Evolutionary conservation across 139 green algal genomes (phyloP), one percentile per base, ranked within the genome.

Genomic region (Haematococcus lacustris): DNA sequence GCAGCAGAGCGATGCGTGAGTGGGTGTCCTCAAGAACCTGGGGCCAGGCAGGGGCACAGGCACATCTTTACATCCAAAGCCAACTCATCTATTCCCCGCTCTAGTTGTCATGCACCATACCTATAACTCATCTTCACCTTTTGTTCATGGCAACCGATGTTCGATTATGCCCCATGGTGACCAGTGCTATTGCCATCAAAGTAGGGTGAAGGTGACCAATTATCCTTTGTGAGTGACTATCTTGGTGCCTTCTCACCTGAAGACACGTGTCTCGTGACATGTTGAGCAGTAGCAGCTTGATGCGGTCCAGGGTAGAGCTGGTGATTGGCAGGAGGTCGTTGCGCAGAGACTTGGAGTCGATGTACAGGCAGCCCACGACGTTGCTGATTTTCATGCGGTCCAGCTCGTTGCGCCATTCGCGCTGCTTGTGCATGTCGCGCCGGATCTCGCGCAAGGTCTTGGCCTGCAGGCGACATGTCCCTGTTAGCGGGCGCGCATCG

Each of bases 371-470:
- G 53, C 83, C 83, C 1, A 88, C 77, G 30, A 81, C 71, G 63
- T 81, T 83, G 59, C 63, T 82, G 47, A 89, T 88, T 73, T 91
- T 91, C 86, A 94, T 91, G 41, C 80, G 80, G 33, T 94, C 89
- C 60, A 94, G 80, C 77, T 88, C 84, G 40, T 79, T 86, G 37
- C 85, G 80, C 87, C 87, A 92, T 50, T 88, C 80, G 63, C 80
- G 80, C 81, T 91, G 86, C 73, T 85, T 72, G 60, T 88, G 76
- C 81, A 94, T 84, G 77, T 92, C 87, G 7, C 80, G 78, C 0
- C 86, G 76, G 60, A 91, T 90, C 71, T 88, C 83, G 23, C 79
- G 70, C 68, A 90, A 64, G 25, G 65, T 79, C 76, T 83, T 85
- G 28, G 72, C 32, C 61, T 38, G 17, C 57, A 57, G 13, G 21